Conservation (phyloP, 2,329 filamentous ascomycete genomes). For the Scedosporium apiospermum region DNA sequence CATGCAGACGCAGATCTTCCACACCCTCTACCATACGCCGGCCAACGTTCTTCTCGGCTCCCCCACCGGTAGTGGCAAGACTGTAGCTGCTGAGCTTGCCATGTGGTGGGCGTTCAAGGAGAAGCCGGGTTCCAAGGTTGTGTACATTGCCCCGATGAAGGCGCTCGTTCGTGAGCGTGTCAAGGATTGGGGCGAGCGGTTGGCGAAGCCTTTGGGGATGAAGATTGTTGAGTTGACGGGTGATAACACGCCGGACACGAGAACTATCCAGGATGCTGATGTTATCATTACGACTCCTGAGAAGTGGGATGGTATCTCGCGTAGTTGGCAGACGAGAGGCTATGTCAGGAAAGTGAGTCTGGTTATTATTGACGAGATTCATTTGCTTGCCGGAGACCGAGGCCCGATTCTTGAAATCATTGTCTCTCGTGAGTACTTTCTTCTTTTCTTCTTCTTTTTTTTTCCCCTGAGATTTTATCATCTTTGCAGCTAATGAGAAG, state of each 20-base stretch:
- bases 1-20: conserved; percentile 99
- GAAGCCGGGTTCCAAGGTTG: conserved; percentile 88
- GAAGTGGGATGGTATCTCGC: conserved; percentile 99
- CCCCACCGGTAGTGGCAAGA: conserved; percentile 95
- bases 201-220: conserved; percentile 68
- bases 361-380: conserved; percentile 98
- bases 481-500: background rate
- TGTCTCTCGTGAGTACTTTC: conserved; percentile 47
- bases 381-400: conserved; percentile 90
- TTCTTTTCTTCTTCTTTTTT: background rate
- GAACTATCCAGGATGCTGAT: conserved; percentile 90
- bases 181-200: conserved; percentile 80
- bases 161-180: conserved; percentile 93
- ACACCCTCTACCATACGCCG: conserved; percentile 85
- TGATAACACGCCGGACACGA: conserved; percentile 95
- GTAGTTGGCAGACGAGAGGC: conserved; percentile 95
- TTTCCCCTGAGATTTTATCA: background rate
- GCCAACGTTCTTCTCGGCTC: conserved; percentile 92
- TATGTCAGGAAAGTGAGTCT: conserved; percentile 92
- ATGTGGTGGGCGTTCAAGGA: conserved; percentile 99
- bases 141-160: conserved; percentile 99
- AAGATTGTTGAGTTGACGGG: conserved; percentile 90
- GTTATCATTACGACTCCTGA: conserved; percentile 99
- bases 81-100: conserved; percentile 86
- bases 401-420: conserved; percentile 98